Evolutionary conservation across 2,329 filamentous ascomycete species (phyloP).

Genomic region (Peltaster fructicola): DNA sequence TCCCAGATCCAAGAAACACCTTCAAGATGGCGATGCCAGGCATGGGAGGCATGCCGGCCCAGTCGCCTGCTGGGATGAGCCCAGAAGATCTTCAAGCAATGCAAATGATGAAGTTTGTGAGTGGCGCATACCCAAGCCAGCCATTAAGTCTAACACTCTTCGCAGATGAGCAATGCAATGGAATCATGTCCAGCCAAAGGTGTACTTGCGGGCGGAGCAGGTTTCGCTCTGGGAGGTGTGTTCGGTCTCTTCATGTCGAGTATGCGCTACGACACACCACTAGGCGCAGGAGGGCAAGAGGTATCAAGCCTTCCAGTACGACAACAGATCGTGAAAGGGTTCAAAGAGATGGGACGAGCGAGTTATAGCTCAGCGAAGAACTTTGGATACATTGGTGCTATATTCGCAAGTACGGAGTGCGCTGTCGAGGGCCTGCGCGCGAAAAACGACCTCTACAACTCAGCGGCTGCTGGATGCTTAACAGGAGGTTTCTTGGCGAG

Average conservation of each 20-base stretch:
- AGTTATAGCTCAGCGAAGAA: slow-evolving; percentile 78
- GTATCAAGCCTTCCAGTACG: slow-evolving; percentile 54
- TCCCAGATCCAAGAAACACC: no score
- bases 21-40: slow-evolving; percentile 12
- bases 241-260: slow-evolving; percentile 98
- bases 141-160: not conserved
- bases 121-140: slow-evolving; percentile 14
- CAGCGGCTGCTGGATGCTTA: slow-evolving; percentile 70
- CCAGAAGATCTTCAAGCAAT: slow-evolving; percentile 15
- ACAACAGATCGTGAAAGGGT: slow-evolving; percentile 67
- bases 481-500: slow-evolving; percentile 79
- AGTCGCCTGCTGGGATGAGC: slow-evolving; percentile 6
- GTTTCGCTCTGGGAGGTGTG: slow-evolving; percentile 79
- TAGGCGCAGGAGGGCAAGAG: slow-evolving; percentile 35
- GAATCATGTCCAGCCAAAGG: slow-evolving; percentile 85
- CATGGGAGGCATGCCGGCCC: slow-evolving; percentile 8
- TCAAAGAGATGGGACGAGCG: slow-evolving; percentile 85
- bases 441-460: slow-evolving; percentile 86
- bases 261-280: slow-evolving; percentile 95
- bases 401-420: slow-evolving; percentile 89
- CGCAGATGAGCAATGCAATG: slow-evolving; percentile 65
- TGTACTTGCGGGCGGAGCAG: slow-evolving; percentile 77
- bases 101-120: slow-evolving; percentile 32
- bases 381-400: slow-evolving; percentile 81
- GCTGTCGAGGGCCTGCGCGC: slow-evolving; percentile 82